phyloP scores from a whole-genome alignment of 345 rosid species.

The Mercurialis annua region DNA sequence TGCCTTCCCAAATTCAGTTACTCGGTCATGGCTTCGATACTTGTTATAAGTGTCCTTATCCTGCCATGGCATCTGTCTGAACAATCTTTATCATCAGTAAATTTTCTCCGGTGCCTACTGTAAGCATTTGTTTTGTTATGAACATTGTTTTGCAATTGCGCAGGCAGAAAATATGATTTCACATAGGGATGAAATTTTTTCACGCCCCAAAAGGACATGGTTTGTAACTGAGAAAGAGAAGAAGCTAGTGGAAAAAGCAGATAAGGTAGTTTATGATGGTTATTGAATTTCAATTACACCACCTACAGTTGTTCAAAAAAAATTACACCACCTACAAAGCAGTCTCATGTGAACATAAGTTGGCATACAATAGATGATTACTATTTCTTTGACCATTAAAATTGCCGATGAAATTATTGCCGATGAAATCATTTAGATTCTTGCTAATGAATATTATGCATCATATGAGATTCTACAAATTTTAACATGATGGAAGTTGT shows the following conservation, averaged over 20 bases:
- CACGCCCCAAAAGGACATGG: conserved; percentile 95
- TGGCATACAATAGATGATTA: neutral
- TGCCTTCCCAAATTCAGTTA: conserved; percentile 1
- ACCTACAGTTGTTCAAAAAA: too few species aligned
- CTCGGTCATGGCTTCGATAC: neutral
- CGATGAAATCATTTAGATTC: neutral
- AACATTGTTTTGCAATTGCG: conserved; percentile 14
- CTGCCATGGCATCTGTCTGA: neutral
- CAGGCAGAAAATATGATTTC: conserved; percentile 94
- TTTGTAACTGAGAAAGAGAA: conserved; percentile 87
- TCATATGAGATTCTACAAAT: too few species aligned
- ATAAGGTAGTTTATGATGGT: conserved; percentile 45
- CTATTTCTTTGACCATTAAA: neutral
- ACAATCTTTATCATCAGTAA: neutral
- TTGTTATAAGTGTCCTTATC: neutral
- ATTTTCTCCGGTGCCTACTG: neutral
- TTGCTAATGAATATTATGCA: neutral
- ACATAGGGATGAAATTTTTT: conserved; percentile 75
- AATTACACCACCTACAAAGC: neutral
- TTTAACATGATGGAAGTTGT: neutral
- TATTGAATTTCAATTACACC: neutral
- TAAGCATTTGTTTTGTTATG: neutral
- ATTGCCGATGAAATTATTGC: neutral
- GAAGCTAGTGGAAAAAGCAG: conserved; percentile 58
- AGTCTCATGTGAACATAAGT: neutral